Percentiles rank a stretch among this genome's conserved stretches.
These are phyloP conservation scores for Amaranthus palmeri DNA, from an alignment of 148 eudicot genomes.

Conservation along the genomic window DNA sequence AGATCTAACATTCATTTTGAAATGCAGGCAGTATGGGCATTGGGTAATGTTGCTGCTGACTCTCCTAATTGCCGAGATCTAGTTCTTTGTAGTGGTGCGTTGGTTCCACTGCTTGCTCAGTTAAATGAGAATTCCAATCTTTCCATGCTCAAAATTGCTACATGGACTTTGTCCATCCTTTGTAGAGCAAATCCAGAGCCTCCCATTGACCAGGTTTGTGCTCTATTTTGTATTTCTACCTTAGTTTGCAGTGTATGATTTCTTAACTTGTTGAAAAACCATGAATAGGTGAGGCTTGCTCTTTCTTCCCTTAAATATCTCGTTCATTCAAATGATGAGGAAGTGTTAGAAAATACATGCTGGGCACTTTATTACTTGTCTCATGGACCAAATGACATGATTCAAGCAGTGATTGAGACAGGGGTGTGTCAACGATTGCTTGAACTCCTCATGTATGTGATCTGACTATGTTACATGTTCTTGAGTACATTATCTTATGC, in stretches of 20 bases:
- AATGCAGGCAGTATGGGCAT: slow-evolving; percentile 75
- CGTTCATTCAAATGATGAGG: slow-evolving; percentile 75
- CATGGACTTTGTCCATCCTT: slow-evolving; percentile 80
- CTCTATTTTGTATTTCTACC: not conserved
- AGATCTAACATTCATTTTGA: not conserved
- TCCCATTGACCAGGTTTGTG: slow-evolving; percentile 61
- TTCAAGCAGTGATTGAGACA: slow-evolving; percentile 82
- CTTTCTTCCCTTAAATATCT: slow-evolving; percentile 75
- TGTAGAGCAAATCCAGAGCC: slow-evolving; percentile 85
- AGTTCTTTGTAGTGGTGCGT: slow-evolving; percentile 62
- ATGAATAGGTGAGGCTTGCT: slow-evolving; percentile 55
- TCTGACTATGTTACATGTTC: not conserved
- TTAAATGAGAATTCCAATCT: slow-evolving; percentile 70
- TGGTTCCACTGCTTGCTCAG: slow-evolving; percentile 59
- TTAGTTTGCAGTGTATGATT: not conserved
- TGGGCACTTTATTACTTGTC: slow-evolving; percentile 90
- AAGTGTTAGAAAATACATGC: slow-evolving; percentile 81
- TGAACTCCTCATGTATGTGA: slow-evolving; percentile 66
- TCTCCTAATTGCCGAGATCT: slow-evolving; percentile 79
- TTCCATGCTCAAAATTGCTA: slow-evolving; percentile 82
- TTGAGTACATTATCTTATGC: slow-evolving; percentile 2
- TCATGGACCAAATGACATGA: slow-evolving; percentile 83
- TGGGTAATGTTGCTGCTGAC: slow-evolving; percentile 85
- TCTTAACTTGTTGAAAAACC: not conserved
- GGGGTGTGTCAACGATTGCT: slow-evolving; percentile 71